Conservation (phyloP, 768 basidiomycete species). For the Russula brevipes region DNA sequence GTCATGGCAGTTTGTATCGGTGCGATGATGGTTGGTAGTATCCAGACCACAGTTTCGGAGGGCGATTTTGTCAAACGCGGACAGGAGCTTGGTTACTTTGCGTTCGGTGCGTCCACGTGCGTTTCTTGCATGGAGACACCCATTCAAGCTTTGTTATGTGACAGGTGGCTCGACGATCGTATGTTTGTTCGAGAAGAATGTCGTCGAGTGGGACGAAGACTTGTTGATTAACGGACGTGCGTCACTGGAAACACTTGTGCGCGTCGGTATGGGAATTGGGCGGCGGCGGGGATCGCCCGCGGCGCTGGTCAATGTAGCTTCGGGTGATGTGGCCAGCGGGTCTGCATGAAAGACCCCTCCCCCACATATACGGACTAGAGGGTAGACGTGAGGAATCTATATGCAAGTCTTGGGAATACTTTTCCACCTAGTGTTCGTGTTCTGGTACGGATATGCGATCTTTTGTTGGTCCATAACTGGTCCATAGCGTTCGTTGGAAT, state of each 20-base stretch:
- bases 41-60: constrained; percentile 79
- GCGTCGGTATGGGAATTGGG: constrained; percentile 85
- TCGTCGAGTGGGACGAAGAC: constrained; percentile 89
- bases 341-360: not conserved
- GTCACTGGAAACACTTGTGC: constrained; percentile 84
- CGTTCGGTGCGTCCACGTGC: constrained; percentile 62
- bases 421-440: not conserved
- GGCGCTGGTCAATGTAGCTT: not conserved
- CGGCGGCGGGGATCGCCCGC: constrained; percentile 26
- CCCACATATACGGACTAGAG: not conserved
- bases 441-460: not conserved
- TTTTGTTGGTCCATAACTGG: not conserved
- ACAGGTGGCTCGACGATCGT: constrained; percentile 91
- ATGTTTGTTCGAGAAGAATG: constrained; percentile 79
- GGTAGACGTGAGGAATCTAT: not conserved
- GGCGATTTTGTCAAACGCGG: constrained; percentile 77
- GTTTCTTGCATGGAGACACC: too few species aligned
- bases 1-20: constrained; percentile 92
- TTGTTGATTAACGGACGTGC: constrained; percentile 77
- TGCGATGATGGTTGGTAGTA: constrained; percentile 95
- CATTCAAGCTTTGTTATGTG: not conserved
- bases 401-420: not conserved
- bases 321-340: not conserved
- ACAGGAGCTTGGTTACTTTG: constrained; percentile 91
- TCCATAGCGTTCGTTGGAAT: not conserved